These are phyloP conservation scores for Annulohypoxylon stygium DNA, from an alignment of 495 filamentous ascomycete species.

Conservation along the genomic window DNA sequence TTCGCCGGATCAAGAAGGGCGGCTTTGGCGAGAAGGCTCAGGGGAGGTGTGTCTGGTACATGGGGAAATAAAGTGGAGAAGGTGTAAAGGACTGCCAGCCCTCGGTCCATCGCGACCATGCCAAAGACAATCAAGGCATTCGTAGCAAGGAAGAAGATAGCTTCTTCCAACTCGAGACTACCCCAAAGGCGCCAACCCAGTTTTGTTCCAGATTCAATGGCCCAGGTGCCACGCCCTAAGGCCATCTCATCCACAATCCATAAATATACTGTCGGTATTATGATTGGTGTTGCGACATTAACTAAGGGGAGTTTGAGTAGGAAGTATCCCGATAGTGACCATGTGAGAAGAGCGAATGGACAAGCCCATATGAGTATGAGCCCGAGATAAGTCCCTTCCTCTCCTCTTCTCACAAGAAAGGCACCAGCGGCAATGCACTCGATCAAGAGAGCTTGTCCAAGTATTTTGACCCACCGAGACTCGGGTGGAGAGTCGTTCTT, in stretches of 20 bases:
- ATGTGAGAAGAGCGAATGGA: constrained; percentile 72
- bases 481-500: constrained; percentile 44
- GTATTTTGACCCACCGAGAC: constrained; percentile 27
- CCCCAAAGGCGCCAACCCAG: constrained; percentile 68
- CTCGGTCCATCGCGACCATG: constrained; percentile 73
- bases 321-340: constrained; percentile 71
- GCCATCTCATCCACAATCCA: constrained; percentile 76
- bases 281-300: constrained; percentile 67
- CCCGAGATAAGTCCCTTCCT: constrained; percentile 70
- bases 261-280: constrained; percentile 72
- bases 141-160: constrained; percentile 74
- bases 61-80: constrained; percentile 65
- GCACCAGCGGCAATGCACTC: constrained; percentile 54
- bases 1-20: constrained; percentile 56
- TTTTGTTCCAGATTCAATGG: constrained; percentile 73
- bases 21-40: constrained; percentile 59
- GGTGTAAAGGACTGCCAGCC: constrained; percentile 67
- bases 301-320: constrained; percentile 65
- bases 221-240: constrained; percentile 73
- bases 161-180: constrained; percentile 76
- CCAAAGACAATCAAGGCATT: constrained; percentile 75
- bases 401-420: constrained; percentile 56
- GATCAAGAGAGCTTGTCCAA: constrained; percentile 60
- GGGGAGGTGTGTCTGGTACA: constrained; percentile 58
- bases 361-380: constrained; percentile 76